Percentiles rank a stretch among this genome's conserved stretches.
These are phyloP conservation scores for Ophiocordyceps camponoti-leonardi DNA, from an alignment of 2,329 filamentous ascomycete genomes.

Conservation along the genomic window DNA sequence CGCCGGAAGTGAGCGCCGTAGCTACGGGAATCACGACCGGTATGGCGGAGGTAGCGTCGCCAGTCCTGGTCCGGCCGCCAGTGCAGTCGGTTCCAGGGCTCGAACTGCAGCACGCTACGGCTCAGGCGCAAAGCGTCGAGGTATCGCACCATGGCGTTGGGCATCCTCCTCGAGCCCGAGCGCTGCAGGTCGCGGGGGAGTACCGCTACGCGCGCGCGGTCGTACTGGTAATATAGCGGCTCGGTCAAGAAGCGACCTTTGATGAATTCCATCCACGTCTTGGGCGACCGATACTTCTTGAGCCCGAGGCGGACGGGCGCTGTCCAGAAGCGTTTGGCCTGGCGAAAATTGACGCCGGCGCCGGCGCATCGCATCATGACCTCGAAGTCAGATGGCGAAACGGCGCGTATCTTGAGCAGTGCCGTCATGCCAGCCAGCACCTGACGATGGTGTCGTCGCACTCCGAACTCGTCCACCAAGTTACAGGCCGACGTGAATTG, in stretches of 20 bases:
- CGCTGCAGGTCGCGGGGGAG: constrained; percentile 19
- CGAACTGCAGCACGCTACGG: constrained; percentile 8
- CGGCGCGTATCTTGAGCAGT: constrained; percentile 16
- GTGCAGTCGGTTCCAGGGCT: constrained; percentile 14
- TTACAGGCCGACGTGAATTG: constrained; percentile 18
- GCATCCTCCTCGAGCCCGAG: constrained; percentile 4
- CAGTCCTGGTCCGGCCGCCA: constrained; percentile 9
- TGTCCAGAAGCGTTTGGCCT: constrained; percentile 18
- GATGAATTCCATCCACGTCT: constrained; percentile 26
- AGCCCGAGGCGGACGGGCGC: constrained; percentile 11
- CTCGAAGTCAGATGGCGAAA: constrained; percentile 24
- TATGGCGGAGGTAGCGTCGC: constrained; percentile 9
- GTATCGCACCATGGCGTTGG: constrained; percentile 6
- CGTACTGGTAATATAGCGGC: constrained; percentile 27
- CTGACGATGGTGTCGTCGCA: constrained; percentile 21
- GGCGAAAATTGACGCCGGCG: constrained; percentile 19
- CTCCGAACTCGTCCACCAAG: constrained; percentile 24
- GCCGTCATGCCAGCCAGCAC: constrained; percentile 18
- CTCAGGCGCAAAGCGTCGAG: constrained; percentile 15
- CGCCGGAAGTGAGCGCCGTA: constrained; percentile 12
- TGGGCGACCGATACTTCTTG: constrained; percentile 12
- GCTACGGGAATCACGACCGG: constrained; percentile 9
- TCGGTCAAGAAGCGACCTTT: constrained; percentile 29
- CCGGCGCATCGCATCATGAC: constrained; percentile 29
- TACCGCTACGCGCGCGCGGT: constrained; percentile 21